These are phyloP conservation scores for Schrenkiella parvula DNA, from an alignment of 345 rosid species.

Conservation along the genomic window DNA sequence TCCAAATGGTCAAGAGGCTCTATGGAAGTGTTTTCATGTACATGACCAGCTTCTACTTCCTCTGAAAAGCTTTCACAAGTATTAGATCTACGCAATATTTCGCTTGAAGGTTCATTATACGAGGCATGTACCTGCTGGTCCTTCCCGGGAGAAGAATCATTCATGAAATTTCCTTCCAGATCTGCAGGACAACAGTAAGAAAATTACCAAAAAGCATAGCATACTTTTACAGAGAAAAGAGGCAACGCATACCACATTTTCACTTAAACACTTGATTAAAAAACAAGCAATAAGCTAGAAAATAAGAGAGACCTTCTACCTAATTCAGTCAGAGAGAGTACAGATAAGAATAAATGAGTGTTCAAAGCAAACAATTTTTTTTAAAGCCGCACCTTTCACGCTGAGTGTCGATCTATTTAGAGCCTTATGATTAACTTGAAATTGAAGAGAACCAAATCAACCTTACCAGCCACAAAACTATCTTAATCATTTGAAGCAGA, in stretches of 20 bases:
- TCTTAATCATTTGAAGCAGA: neutral
- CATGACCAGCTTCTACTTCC: neutral
- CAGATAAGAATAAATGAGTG: too few species aligned
- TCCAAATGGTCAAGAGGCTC: slow-evolving; percentile 31
- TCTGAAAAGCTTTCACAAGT: slow-evolving; percentile 35
- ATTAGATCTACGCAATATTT: slow-evolving; percentile 25
- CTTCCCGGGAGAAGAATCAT: slow-evolving; percentile 22
- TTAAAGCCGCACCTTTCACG: neutral
- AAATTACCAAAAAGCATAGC: neutral
- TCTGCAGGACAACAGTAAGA: slow-evolving; percentile 11
- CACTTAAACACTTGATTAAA: neutral
- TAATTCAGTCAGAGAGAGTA: too few species aligned
- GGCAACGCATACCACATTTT: neutral
- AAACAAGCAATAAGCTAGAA: neutral
- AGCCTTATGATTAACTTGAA: too few species aligned
- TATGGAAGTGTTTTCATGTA: slow-evolving; percentile 24
- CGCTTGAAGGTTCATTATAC: slow-evolving; percentile 21
- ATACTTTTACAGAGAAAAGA: neutral
- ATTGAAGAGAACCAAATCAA: too few species aligned
- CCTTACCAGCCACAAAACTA: neutral
- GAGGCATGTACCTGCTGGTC: slow-evolving; percentile 25
- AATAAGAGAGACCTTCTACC: too few species aligned
- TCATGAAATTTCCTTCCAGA: slow-evolving; percentile 4
- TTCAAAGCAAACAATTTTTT: neutral
- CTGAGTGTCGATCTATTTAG: too few species aligned